phyloP scores from a whole-genome alignment of 2,329 filamentous ascomycete species.

The Aspergillus fumigatiaffinis region DNA sequence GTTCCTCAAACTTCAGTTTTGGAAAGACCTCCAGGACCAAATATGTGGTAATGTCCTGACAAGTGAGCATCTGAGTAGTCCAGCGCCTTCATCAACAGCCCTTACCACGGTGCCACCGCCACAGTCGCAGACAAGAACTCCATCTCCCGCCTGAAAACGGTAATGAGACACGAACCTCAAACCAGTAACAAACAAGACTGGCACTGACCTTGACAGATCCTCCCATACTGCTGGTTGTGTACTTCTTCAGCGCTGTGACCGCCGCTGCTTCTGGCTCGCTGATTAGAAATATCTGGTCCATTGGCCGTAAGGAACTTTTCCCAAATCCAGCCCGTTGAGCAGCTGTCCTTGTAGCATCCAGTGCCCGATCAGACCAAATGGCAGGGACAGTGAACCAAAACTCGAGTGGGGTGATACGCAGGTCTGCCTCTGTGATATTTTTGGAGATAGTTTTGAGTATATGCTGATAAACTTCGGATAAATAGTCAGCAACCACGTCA shows the following conservation, averaged over 20 bases:
- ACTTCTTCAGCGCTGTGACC: not conserved
- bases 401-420: slow-evolving; percentile 14
- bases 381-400: slow-evolving; percentile 29
- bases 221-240: not conserved
- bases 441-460: slow-evolving; percentile 13
- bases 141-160: too few species aligned
- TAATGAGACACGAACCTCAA: too few species aligned
- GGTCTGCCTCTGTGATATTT: slow-evolving; percentile 11
- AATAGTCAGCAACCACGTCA: slow-evolving; percentile 21
- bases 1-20: too few species aligned
- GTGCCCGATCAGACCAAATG: slow-evolving; percentile 27
- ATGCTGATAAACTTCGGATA: slow-evolving; percentile 17
- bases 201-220: not conserved
- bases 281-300: slow-evolving; percentile 10
- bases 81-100: too few species aligned
- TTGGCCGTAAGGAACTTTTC: not conserved
- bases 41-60: too few species aligned
- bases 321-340: slow-evolving; percentile 11
- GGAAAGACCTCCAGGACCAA: too few species aligned
- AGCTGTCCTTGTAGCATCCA: slow-evolving; percentile 11
- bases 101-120: too few species aligned
- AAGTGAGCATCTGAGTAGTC: too few species aligned
- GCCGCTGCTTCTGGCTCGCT: slow-evolving; percentile 1
- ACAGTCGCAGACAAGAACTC: too few species aligned
- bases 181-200: too few species aligned